Evolutionary conservation across 2,329 filamentous ascomycete genomes (phyloP).

Genomic region (Didymella keratinophila): DNA sequence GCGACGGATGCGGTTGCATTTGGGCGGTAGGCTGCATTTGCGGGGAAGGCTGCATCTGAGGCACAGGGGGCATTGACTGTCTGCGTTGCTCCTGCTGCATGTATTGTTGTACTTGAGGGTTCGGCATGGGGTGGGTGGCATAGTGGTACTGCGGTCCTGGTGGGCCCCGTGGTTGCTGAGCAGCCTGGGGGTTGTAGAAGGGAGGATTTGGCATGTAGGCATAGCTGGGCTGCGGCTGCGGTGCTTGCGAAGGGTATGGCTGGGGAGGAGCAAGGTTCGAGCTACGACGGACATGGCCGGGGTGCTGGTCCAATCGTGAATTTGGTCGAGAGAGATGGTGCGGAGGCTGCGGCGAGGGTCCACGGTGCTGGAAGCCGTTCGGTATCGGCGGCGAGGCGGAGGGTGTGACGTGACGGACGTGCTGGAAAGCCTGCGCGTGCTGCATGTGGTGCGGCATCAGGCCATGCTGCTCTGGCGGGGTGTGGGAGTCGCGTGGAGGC

Average conservation of each 20-base stretch:
- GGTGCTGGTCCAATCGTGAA: slow-evolving; percentile 81
- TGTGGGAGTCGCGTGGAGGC: slow-evolving; percentile 72
- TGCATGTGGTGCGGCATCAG: slow-evolving; percentile 59
- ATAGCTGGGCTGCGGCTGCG: slow-evolving; percentile 72
- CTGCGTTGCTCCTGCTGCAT: slow-evolving; percentile 80
- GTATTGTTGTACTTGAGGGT: slow-evolving; percentile 67
- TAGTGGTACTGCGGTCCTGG: slow-evolving; percentile 56
- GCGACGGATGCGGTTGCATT: slow-evolving; percentile 65
- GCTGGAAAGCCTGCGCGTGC: slow-evolving; percentile 71
- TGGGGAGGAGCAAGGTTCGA: slow-evolving; percentile 75
- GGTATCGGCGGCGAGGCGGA: slow-evolving; percentile 88
- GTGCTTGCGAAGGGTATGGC: slow-evolving; percentile 67
- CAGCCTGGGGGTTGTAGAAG: slow-evolving; percentile 77
- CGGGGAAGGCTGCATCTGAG: slow-evolving; percentile 67
- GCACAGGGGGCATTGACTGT: slow-evolving; percentile 75
- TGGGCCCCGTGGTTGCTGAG: slow-evolving; percentile 50
- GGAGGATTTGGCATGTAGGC: slow-evolving; percentile 85
- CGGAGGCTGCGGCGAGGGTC: slow-evolving; percentile 82
- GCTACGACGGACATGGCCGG: slow-evolving; percentile 74
- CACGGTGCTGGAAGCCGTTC: slow-evolving; percentile 75
- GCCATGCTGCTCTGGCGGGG: slow-evolving; percentile 66
- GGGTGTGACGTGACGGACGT: slow-evolving; percentile 81
- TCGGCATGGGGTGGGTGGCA: slow-evolving; percentile 50
- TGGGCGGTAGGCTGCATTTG: slow-evolving; percentile 40
- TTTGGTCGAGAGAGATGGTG: slow-evolving; percentile 46